Evolutionary conservation across 1,284 basidiomycete genomes (phyloP).

Genomic region (Cryptococcus sp.): DNA sequence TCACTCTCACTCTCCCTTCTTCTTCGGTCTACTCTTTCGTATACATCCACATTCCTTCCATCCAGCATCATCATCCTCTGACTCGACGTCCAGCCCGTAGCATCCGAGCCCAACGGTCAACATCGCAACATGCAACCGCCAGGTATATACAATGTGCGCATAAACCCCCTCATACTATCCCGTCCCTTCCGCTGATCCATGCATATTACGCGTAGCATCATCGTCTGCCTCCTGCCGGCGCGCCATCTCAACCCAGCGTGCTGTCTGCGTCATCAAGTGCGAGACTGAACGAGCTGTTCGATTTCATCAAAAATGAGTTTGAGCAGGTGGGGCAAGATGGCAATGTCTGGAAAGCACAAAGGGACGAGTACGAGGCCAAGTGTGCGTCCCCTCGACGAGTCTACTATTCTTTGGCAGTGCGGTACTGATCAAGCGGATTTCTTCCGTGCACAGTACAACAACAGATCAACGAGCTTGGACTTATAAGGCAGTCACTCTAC

Average conservation of each 20-base stretch:
- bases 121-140: conserved; percentile 39
- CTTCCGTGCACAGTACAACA: conserved; percentile 58
- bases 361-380: conserved; percentile 88
- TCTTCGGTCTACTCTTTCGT: not conserved
- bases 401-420: no score
- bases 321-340: conserved; percentile 74
- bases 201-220: conserved; percentile 38
- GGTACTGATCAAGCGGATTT: no score
- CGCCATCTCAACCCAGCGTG: conserved; percentile 29
- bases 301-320: conserved; percentile 82
- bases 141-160: conserved; percentile 46
- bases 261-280: conserved; percentile 20
- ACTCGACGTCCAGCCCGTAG: conserved; percentile 14
- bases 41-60: not conserved
- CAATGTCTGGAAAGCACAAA: conserved; percentile 67
- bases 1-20: not conserved
- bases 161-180: not conserved
- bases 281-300: conserved; percentile 76
- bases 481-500: conserved; percentile 72
- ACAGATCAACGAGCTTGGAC: conserved; percentile 71
- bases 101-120: not conserved
- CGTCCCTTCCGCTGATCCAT: not conserved
- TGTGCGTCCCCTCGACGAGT: conserved; percentile 57
- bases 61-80: conserved; percentile 1
- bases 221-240: conserved; percentile 42